These are phyloP conservation scores for Alliaria petiolata DNA, from an alignment of 345 rosid genomes.

Conservation along the genomic window DNA sequence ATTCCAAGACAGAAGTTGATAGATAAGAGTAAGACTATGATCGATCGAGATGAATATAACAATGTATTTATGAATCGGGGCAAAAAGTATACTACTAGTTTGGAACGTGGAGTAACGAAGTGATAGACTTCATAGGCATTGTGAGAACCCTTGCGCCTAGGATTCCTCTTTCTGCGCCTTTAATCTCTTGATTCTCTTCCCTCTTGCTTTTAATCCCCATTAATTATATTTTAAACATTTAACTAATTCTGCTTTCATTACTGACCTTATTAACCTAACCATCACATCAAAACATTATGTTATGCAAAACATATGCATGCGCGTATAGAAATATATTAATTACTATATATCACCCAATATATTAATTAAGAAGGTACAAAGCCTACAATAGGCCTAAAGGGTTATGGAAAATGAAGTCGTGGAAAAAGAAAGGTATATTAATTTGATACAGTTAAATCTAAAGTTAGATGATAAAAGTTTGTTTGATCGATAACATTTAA, in stretches of 20 bases:
- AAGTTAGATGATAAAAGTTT: no score
- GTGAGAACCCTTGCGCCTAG: slow-evolving; percentile 26
- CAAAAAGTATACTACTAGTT: slow-evolving; percentile 15
- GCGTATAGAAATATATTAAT: background rate
- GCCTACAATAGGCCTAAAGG: no score
- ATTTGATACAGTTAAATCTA: no score
- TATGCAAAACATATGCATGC: slow-evolving; percentile 15
- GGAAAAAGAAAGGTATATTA: no score
- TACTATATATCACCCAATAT: no score
- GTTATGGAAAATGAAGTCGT: no score
- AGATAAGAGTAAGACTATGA: background rate
- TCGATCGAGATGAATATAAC: background rate
- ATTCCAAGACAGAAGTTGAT: background rate
- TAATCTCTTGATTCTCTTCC: slow-evolving; percentile 15
- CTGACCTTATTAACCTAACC: background rate
- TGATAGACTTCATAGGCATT: slow-evolving; percentile 20
- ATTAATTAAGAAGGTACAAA: no score
- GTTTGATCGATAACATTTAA: no score
- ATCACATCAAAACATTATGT: slow-evolving; percentile 17
- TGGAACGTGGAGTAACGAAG: slow-evolving; percentile 26
- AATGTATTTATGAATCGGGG: background rate
- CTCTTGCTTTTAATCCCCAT: background rate
- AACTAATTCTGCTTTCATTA: slow-evolving; percentile 7
- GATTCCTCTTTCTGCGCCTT: slow-evolving; percentile 35
- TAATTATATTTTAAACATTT: background rate